Percentiles rank a stretch among this genome's conserved stretches.
Evolutionary conservation across 768 basidiomycete genomes (phyloP).

Genomic region (Sutorius australiensis): DNA sequence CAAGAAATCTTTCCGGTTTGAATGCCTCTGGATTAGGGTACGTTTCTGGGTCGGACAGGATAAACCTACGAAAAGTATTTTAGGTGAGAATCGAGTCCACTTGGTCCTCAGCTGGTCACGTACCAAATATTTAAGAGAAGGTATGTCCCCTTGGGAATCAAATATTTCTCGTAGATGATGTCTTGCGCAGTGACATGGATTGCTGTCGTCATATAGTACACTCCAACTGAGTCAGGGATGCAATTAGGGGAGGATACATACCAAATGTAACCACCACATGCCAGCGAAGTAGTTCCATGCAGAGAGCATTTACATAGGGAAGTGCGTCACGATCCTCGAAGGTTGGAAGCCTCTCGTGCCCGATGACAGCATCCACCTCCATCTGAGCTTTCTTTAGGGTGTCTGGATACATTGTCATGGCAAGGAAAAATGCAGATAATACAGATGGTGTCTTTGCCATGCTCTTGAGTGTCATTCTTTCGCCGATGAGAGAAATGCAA

Average conservation of each 20-base stretch:
- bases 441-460: conserved; percentile 15
- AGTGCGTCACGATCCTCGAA: conserved; percentile 10
- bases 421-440: conserved; percentile 18
- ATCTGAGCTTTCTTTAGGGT: conserved; percentile 7
- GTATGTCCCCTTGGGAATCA: conserved; percentile 20
- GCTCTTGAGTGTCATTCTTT: background rate
- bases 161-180: conserved; percentile 10
- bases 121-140: conserved; percentile 11
- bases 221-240: background rate
- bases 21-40: conserved; percentile 13
- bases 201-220: background rate
- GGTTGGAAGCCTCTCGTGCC: conserved; percentile 9
- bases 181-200: background rate
- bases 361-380: conserved; percentile 12
- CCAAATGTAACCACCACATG: background rate
- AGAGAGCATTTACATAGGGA: conserved; percentile 17
- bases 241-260: background rate
- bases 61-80: conserved; percentile 1
- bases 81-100: background rate
- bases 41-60: conserved; percentile 4
- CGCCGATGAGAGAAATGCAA: conserved; percentile 20
- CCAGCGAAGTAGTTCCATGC: conserved; percentile 12
- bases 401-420: conserved; percentile 11
- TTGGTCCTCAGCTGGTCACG: background rate
- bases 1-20: conserved; percentile 13